Evolutionary conservation across 225 moss, liverwort and hornwort genomes (phyloP), one percentile per base, ranked within the genome.

Genomic region (Takakia lepidozioides): DNA sequence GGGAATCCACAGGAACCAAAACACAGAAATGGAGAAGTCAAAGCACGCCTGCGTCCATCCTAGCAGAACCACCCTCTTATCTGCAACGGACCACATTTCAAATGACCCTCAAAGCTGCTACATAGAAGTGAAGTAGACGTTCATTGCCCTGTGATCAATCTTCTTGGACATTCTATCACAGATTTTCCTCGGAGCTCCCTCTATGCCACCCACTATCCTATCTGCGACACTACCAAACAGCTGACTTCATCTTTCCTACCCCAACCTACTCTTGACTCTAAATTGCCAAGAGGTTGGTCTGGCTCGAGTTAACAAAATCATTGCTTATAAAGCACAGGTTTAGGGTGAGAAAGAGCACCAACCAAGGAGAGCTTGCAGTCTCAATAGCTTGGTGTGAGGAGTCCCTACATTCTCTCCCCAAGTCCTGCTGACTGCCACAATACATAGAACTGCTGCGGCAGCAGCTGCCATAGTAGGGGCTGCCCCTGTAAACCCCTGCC

Each of bases 1-100:
- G 15, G 84, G 87, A 27, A 83, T 81, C 93, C 93, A 95, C 38
- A 98, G 67, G 46, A 87, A 82, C 90, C 90, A 90, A 52, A 98
- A 90, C 20, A 87, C 46, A 48, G 76, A 56, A 19, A 98, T 48
- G 48, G 80, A 72, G 53, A 90, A 68, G 53, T 90, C 90, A 42
- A 91, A 82, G 48, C 82, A 73, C 29, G 55, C 66, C 77, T 98
- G 87, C 28, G 78, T 49, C 82, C 86, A 98, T 56, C 87, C 90
- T 18, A 98, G 50, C 56, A 90, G 75, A 39, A 83, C 58, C 40
- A 85, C 71, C 66, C 70, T 80, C 67, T 59, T 78, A 56, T 98
- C 90, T 87, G 84, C 80, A 72, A 57, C 47, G 52, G 53, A 65
- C 57, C 59, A 53, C 43, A 60, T 51, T 43, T 52, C 29, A n/a